These are phyloP conservation scores for Leishmania gerbilli DNA, from an alignment of 208 protist species.

Conservation along the genomic window DNA sequence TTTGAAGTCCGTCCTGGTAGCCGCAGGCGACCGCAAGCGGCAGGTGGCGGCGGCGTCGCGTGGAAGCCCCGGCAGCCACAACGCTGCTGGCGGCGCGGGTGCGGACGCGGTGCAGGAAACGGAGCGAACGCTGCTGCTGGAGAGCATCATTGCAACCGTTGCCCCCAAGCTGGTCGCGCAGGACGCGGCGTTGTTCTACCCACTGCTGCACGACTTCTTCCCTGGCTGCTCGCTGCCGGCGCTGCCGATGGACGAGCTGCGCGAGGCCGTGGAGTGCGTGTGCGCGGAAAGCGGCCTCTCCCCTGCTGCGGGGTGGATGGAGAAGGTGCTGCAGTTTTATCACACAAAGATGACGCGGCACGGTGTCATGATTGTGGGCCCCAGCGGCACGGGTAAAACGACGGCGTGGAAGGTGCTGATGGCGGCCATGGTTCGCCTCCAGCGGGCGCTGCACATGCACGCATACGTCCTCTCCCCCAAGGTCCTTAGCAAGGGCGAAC, in stretches of 20 bases:
- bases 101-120: slow-evolving; percentile 38
- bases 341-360: slow-evolving; percentile 97
- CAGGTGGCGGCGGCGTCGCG: slow-evolving; percentile 8
- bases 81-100: background rate
- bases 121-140: slow-evolving; percentile 92
- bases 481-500: slow-evolving; percentile 97
- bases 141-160: slow-evolving; percentile 95
- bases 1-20: slow-evolving; percentile 99
- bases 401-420: slow-evolving; percentile 95
- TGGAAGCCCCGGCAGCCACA: background rate
- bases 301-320: slow-evolving; percentile 91
- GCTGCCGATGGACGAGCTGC: slow-evolving; percentile 58
- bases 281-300: slow-evolving; percentile 73
- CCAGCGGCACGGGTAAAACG: slow-evolving; percentile 98
- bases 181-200: slow-evolving; percentile 95
- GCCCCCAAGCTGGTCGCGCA: slow-evolving; percentile 98
- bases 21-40: slow-evolving; percentile 97
- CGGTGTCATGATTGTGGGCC: slow-evolving; percentile 99
- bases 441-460: slow-evolving; percentile 72
- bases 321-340: slow-evolving; percentile 98
- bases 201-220: slow-evolving; percentile 97
- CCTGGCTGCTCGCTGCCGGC: slow-evolving; percentile 71
- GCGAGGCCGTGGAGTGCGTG: slow-evolving; percentile 72
- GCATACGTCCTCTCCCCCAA: slow-evolving; percentile 99
- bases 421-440: slow-evolving; percentile 89